Base-by-base conservation (phyloP, 495 filamentous ascomycete genomes). In the Aspergillus saccharolyticus region DNA sequence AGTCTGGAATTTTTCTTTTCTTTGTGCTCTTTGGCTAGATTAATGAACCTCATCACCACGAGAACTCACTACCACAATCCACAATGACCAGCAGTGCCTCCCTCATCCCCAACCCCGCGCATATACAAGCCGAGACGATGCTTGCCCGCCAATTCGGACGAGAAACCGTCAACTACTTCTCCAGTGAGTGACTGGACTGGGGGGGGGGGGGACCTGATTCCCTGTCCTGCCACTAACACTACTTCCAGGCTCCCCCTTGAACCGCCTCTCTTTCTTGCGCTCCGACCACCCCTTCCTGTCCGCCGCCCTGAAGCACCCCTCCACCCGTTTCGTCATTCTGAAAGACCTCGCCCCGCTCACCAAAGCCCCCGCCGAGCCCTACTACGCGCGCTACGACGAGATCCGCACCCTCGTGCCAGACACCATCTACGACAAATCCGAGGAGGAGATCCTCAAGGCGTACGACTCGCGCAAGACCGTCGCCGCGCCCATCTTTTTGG, bases 91-190 rank as follows among this genome's bases (percentile, higher is more conserved):
- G 48, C 59, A 53, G 58, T 21, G 44, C 58, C 24, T 63, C 70
- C 42, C 73, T 74, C 52, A 65, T 80, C 25, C 85, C 85, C 4
- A 74, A 75, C 48, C 83, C 85, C 49, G 80, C 80, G 9, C 80
- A 85, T 63, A 73, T 75, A 58, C 81, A 87, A 66, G 81, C 89
- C 64, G 84, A 92, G 76, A 90, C 88, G 7, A 91, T 92, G 85
- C 76, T 98, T 62, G 83, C 87, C 44, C 81, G 86, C 48, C 94
- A 89, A 58, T 97, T 96, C 71, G 94, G 94, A 64, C 86, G 79
- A 62, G 94, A 97, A 75, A 84, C 90, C 14, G 85, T 87, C 62
- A 97, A 98, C 75, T 98, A 97, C 81, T 97, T 96, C 77, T 88
- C 90, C 56, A 90, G 91, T 80, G 72, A n/a, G n/a, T n/a, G n/a